These are phyloP conservation scores for Aureobasidium sp. DNA, from an alignment of 2,329 filamentous ascomycete species.

Conservation along the genomic window DNA sequence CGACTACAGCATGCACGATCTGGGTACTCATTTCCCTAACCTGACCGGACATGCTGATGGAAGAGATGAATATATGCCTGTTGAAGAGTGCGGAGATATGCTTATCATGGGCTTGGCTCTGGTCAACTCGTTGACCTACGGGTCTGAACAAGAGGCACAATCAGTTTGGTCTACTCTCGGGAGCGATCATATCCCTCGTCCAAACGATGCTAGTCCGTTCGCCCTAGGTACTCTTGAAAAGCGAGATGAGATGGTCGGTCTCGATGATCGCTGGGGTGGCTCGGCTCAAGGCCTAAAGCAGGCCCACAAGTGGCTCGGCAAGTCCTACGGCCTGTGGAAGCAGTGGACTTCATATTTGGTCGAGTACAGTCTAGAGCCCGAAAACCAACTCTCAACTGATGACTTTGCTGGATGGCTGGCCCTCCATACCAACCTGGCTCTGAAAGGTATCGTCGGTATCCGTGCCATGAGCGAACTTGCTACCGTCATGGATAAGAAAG, in stretches of 20 bases:
- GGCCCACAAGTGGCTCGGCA: constrained; percentile 70
- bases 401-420: constrained; percentile 84
- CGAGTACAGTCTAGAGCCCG: constrained; percentile 77
- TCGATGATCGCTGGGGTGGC: constrained; percentile 69
- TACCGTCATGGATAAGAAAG: constrained; percentile 62
- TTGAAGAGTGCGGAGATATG: constrained; percentile 86
- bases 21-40: constrained; percentile 78
- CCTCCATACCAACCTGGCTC: constrained; percentile 83
- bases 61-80: constrained; percentile 77
- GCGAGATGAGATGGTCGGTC: constrained; percentile 58
- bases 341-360: constrained; percentile 85
- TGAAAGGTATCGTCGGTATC: constrained; percentile 88
- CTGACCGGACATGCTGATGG: constrained; percentile 78
- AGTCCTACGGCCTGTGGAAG: constrained; percentile 76
- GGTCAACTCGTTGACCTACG: constrained; percentile 76
- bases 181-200: constrained; percentile 26
- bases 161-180: constrained; percentile 65
- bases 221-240: constrained; percentile 46
- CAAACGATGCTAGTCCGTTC: constrained; percentile 53
- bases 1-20: constrained; percentile 81
- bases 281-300: constrained; percentile 57
- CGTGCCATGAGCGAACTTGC: constrained; percentile 80
- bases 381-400: constrained; percentile 83
- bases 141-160: constrained; percentile 58
- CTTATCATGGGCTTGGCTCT: constrained; percentile 71